Percentiles rank a stretch among this genome's conserved stretches.
Evolutionary conservation across 345 rosid species (phyloP).

Genomic region (Trapa bicornis): DNA sequence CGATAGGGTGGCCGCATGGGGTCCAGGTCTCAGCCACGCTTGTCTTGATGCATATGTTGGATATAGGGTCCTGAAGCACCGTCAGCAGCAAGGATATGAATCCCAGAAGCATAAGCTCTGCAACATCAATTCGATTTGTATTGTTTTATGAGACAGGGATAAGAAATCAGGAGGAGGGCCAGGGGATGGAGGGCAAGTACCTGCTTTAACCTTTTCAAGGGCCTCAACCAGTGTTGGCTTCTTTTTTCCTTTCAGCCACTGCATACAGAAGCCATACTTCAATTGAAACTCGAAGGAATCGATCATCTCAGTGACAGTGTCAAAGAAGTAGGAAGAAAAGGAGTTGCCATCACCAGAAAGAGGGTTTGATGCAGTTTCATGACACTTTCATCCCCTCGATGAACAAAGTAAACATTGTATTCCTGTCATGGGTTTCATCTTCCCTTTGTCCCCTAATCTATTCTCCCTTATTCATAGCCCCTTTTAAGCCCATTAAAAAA

Average conservation of each 20-base stretch:
- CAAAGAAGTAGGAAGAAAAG: no score
- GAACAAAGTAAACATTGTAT: no score
- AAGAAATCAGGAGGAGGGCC: not conserved
- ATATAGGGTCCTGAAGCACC: constrained; percentile 32
- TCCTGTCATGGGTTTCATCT: no score
- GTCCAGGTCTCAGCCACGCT: constrained; percentile 43
- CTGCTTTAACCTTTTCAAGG: constrained; percentile 73
- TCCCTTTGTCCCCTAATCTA: no score
- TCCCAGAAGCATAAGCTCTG: constrained; percentile 86
- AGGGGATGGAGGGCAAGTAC: constrained; percentile 14
- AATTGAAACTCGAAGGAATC: no score
- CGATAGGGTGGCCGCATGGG: constrained; percentile 27
- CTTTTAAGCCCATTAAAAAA: no score
- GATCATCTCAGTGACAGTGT: no score
- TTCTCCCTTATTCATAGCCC: no score
- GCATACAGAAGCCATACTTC: constrained; percentile 3
- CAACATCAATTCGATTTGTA: not conserved
- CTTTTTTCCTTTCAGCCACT: constrained; percentile 49
- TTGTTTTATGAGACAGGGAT: not conserved
- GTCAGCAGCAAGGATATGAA: constrained; percentile 72
- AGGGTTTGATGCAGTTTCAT: no score
- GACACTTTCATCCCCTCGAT: no score
- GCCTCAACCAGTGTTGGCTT: constrained; percentile 64
- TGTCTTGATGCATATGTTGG: constrained; percentile 46
- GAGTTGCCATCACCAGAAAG: no score